These are phyloP conservation scores for Fusarium continuum DNA, from an alignment of 2,329 filamentous ascomycete species.

Conservation along the genomic window DNA sequence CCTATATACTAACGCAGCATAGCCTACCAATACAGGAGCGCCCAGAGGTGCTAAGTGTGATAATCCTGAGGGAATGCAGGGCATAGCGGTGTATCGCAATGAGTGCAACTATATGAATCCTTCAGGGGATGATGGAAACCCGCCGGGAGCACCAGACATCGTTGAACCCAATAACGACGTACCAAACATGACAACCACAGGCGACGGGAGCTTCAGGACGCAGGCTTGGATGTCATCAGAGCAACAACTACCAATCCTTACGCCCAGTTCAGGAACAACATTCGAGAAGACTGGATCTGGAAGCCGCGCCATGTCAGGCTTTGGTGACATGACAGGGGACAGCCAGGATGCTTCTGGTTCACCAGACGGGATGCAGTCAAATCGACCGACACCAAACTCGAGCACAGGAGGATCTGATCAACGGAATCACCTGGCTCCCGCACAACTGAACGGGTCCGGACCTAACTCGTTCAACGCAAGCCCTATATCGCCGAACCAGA, in stretches of 20 bases:
- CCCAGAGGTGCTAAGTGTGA: constrained; percentile 45
- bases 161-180: constrained; percentile 47
- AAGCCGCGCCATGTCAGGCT: constrained; percentile 48
- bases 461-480: constrained; percentile 62
- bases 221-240: constrained; percentile 54
- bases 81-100: constrained; percentile 57
- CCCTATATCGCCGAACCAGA: constrained; percentile 57
- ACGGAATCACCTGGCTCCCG: constrained; percentile 42
- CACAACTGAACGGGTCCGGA: constrained; percentile 51
- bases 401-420: constrained; percentile 51
- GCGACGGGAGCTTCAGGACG: constrained; percentile 43
- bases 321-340: constrained; percentile 56
- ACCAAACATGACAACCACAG: constrained; percentile 34
- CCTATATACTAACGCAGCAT: constrained; percentile 32
- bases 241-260: constrained; percentile 50
- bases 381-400: constrained; percentile 68
- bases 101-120: constrained; percentile 56
- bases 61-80: constrained; percentile 49
- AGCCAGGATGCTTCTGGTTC: constrained; percentile 60
- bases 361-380: constrained; percentile 60
- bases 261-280: constrained; percentile 48
- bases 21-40: constrained; percentile 43
- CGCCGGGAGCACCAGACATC: constrained; percentile 52
- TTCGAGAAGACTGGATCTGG: constrained; percentile 48
- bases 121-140: constrained; percentile 53